phyloP scores from a whole-genome alignment of 768 basidiomycete genomes.

The Leccinum boreale region DNA sequence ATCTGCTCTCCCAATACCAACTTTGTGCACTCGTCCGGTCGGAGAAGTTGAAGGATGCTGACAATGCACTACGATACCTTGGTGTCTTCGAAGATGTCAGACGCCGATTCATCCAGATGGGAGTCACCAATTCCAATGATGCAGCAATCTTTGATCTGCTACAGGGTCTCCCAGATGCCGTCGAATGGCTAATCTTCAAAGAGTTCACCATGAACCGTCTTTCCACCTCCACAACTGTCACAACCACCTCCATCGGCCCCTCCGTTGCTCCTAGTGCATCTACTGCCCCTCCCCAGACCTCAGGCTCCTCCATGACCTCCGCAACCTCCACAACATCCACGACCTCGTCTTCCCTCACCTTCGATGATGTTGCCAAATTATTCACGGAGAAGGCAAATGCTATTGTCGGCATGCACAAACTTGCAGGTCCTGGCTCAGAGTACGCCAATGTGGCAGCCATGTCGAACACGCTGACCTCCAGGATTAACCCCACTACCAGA shows the following conservation, averaged over 20 bases:
- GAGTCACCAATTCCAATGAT: not conserved
- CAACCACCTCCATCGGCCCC: not conserved
- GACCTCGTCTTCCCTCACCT: not conserved
- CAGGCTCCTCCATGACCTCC: too few species aligned
- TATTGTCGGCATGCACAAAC: not conserved
- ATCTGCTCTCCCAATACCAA: not conserved
- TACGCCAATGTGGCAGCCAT: not conserved
- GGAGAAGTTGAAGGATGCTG: not conserved
- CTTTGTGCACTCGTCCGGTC: accelerated
- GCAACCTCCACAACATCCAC: too few species aligned
- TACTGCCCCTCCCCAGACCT: not conserved
- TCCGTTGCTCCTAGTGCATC: not conserved
- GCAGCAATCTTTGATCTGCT: not conserved
- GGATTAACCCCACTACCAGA: not conserved
- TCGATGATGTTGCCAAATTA: not conserved
- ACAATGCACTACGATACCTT: not conserved
- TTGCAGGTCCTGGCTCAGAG: not conserved
- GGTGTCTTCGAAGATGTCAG: not conserved
- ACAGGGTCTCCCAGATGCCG: not conserved
- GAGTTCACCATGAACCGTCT: not conserved
- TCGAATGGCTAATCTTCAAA: not conserved
- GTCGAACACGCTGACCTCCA: accelerated
- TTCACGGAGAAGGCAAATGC: not conserved
- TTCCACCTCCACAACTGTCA: not conserved
- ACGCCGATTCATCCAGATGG: not conserved